Evolutionary conservation across 2,329 filamentous ascomycete genomes (phyloP), one percentile per base, ranked within the genome.

Genomic region (Stagonosporopsis vannaccii): DNA sequence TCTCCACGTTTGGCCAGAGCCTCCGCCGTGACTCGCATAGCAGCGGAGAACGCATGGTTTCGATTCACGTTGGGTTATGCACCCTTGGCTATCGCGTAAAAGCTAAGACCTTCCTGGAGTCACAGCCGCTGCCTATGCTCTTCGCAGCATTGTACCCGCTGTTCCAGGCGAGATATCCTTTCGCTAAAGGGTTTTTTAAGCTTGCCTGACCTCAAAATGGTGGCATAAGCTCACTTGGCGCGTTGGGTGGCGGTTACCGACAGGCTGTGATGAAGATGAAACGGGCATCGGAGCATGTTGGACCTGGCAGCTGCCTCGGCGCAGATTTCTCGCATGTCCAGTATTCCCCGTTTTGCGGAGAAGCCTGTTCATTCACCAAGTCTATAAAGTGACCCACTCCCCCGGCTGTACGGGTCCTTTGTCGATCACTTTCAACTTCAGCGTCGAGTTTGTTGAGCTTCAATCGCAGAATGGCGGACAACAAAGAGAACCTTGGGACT

Each of bases 331-430:
- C 57, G 53, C 46, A 51, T 43, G 45, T 48, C 40, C 43, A 28
- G 25, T 33, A 52, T 32, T 41, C 37, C 33, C 41, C 46, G 20
- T 36, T 60, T 58, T 67, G 66, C 60, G 66, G 67, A 66, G 66
- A 67, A 66, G 60, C 56, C 55, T 68, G 61, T 39, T 50, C n/a
- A 33, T 33, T 37, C 6, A 40, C 46, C 42, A 43, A 40, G 19
- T 55, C 51, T 67, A 69, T 69, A 69, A 68, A 61, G 41, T 47
- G 60, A 60, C 47, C 67, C 62, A 56, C 56, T 56, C 55, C 59
- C 63, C 55, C 54, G 66, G 41, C 43, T 42, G 6, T 37, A 42
- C 23, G 26, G 50, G 42, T 23, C 30, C 1, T 40, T 40, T 55
- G 51, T 46, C 45, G 56, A 54, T 59, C 56, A 39, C 23, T 30